phyloP scores from a whole-genome alignment of 768 basidiomycete genomes.

The Pleurotus salmoneostramineus region DNA sequence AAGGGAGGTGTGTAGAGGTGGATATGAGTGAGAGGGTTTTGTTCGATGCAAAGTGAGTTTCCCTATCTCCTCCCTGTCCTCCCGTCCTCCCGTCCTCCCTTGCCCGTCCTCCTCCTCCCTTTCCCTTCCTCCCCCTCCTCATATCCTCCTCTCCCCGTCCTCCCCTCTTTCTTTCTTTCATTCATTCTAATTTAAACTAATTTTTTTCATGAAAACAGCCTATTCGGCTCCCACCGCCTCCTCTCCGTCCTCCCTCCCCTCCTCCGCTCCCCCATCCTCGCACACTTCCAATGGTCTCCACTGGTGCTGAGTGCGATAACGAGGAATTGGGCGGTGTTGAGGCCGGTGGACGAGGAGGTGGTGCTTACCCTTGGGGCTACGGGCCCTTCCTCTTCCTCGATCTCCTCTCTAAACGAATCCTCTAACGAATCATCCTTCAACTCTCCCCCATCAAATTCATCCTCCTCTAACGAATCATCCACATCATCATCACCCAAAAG shows the following conservation, averaged over 20 bases:
- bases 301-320: conserved; percentile 46
- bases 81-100: background rate
- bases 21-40: conserved; percentile 33
- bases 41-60: conserved; percentile 47
- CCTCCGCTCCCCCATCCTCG: conserved; percentile 42
- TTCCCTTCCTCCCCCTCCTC: background rate
- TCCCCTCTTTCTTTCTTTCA: background rate
- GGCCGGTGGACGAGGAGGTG: conserved; percentile 9
- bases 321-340: conserved; percentile 42
- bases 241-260: conserved; percentile 41
- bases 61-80: background rate
- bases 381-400: conserved; percentile 10
- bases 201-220: conserved; percentile 20
- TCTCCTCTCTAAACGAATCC: conserved; percentile 1
- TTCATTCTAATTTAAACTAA: background rate
- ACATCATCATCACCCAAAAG: background rate
- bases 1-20: conserved; percentile 31
- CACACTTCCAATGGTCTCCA: conserved; percentile 49
- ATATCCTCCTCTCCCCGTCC: background rate
- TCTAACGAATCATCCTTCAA: conserved; percentile 12
- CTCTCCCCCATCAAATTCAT: background rate
- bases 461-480: background rate
- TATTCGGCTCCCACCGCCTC: conserved; percentile 39
- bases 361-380: background rate
- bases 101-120: background rate